Evolutionary conservation across 306 rosid genomes (phyloP).

Genomic region (Cucurbita ficifolia): DNA sequence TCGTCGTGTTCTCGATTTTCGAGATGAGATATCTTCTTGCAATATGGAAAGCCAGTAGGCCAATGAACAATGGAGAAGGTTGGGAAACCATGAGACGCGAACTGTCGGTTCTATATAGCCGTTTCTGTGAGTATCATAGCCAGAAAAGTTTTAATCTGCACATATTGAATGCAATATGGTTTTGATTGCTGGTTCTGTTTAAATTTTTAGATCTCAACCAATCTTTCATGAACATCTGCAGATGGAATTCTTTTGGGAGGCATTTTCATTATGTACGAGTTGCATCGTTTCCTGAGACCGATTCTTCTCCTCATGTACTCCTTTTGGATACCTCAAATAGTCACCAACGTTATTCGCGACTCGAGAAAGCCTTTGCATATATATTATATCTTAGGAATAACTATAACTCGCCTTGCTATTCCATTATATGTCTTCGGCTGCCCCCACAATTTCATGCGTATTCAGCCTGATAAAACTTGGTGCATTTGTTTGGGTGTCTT

Average conservation of each 20-base stretch:
- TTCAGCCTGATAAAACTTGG: slow-evolving; percentile 69
- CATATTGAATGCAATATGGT: neutral
- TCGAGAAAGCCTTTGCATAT: slow-evolving; percentile 95
- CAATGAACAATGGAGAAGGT: slow-evolving; percentile 80
- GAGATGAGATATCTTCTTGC: slow-evolving; percentile 99
- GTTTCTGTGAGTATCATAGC: slow-evolving; percentile 68
- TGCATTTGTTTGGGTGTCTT: slow-evolving; percentile 52
- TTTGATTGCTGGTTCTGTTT: neutral
- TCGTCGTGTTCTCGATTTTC: slow-evolving; percentile 90
- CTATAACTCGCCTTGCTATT: slow-evolving; percentile 70
- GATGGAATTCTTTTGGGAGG: slow-evolving; percentile 98
- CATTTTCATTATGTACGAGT: slow-evolving; percentile 87
- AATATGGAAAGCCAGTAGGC: slow-evolving; percentile 97
- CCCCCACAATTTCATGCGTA: slow-evolving; percentile 91
- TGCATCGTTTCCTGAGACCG: slow-evolving; percentile 66
- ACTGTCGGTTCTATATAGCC: slow-evolving; percentile 87
- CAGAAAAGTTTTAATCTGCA: neutral
- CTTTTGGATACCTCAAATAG: slow-evolving; percentile 95
- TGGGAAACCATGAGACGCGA: slow-evolving; percentile 99
- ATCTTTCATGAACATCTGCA: slow-evolving; percentile 26
- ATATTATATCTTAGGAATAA: slow-evolving; percentile 78
- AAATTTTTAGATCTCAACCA: neutral
- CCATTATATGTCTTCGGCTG: slow-evolving; percentile 83
- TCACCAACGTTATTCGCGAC: slow-evolving; percentile 74
- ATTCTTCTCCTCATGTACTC: slow-evolving; percentile 76